Evolutionary conservation across 1,284 basidiomycete species (phyloP).

Genomic region (Lentinula novae-zelandiae): DNA sequence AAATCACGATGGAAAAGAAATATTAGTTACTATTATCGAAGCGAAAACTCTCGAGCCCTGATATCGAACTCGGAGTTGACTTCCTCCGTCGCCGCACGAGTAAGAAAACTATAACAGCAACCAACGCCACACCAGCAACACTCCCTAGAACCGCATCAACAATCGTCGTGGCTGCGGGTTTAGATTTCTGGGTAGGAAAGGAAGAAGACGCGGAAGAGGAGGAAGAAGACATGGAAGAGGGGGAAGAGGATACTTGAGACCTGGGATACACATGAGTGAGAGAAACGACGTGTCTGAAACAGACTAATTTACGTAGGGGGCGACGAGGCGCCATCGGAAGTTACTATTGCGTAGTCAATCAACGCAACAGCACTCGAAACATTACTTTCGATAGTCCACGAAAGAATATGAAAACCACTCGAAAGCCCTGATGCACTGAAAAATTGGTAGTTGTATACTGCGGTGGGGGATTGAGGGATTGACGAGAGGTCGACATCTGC

Average conservation of each 20-base stretch:
- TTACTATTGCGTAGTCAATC: slow-evolving; percentile 2
- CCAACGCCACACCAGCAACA: not conserved
- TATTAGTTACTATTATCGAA: not conserved
- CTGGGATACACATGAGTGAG: not conserved
- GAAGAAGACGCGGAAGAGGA: not conserved
- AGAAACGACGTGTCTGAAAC: not conserved
- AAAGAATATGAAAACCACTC: not conserved
- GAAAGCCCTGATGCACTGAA: not conserved
- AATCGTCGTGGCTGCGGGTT: not conserved
- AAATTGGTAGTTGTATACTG: not conserved
- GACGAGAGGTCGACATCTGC: not conserved
- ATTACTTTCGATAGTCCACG: not conserved
- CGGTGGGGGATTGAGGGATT: not conserved
- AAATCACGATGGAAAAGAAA: not conserved
- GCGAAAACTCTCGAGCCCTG: not conserved
- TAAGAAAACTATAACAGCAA: not conserved
- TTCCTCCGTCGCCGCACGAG: not conserved
- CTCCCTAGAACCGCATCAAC: not conserved
- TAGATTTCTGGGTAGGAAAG: not conserved
- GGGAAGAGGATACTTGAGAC: not conserved
- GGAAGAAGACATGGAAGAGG: not conserved
- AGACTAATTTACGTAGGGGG: not conserved
- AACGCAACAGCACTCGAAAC: not conserved
- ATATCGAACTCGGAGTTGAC: not conserved
- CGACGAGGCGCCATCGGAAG: not conserved